These are phyloP conservation scores for Ramichloridium luteum DNA, from an alignment of 2,329 filamentous ascomycete genomes.

Conservation along the genomic window DNA sequence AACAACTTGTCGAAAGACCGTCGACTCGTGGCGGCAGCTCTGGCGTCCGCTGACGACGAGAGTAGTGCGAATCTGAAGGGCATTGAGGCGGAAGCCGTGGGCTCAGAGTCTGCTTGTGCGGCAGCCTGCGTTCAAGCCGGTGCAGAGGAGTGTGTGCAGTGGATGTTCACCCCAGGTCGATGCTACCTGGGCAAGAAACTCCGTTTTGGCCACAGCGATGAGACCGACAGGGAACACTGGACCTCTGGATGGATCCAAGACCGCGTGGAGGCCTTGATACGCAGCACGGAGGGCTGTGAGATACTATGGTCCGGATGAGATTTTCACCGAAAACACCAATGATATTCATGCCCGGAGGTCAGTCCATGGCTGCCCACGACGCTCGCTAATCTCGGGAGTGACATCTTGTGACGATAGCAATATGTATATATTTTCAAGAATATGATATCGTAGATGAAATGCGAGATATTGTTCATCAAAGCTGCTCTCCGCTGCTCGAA, in stretches of 20 bases:
- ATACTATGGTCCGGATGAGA: conserved; percentile 14
- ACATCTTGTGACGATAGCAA: no score
- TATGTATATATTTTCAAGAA: no score
- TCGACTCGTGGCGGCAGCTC: conserved; percentile 14
- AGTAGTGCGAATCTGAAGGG: conserved; percentile 14
- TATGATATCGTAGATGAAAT: no score
- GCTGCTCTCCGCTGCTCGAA: no score
- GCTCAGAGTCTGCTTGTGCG: conserved; percentile 20
- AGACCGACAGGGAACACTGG: conserved; percentile 19
- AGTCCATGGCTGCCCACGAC: no score
- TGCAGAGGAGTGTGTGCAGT: conserved; percentile 23
- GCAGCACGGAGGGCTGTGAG: conserved; percentile 14
- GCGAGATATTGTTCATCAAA: no score
- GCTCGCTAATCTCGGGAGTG: no score
- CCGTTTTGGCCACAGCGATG: conserved; percentile 23
- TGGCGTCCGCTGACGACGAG: conserved; percentile 13
- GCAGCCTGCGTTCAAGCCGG: conserved; percentile 16
- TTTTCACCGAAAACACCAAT: no score
- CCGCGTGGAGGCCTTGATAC: conserved; percentile 15
- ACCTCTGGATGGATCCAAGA: conserved; percentile 23
- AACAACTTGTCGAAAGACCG: conserved; percentile 23
- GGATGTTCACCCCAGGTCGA: conserved; percentile 23
- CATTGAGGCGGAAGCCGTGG: conserved; percentile 17
- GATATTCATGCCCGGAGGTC: no score
- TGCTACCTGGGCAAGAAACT: conserved; percentile 24